These are phyloP conservation scores for Xylaria bambusicola DNA, from an alignment of 495 filamentous ascomycete genomes.

Conservation along the genomic window DNA sequence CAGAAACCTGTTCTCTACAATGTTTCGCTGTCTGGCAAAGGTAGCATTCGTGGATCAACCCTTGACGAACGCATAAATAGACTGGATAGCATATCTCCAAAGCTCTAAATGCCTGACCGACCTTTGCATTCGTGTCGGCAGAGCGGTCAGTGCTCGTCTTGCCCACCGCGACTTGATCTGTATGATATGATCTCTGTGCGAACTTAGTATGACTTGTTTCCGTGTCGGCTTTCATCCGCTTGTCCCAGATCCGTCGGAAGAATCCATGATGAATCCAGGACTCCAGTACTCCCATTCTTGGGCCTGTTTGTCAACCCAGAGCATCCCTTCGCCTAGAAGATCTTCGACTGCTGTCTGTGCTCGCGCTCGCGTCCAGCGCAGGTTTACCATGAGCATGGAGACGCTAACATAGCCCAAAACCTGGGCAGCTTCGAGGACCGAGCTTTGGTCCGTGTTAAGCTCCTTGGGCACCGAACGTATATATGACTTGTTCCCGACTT, in stretches of 20 bases:
- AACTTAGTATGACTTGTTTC: background rate
- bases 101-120: background rate
- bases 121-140: background rate
- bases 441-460: constrained; percentile 90
- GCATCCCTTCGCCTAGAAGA: constrained; percentile 83
- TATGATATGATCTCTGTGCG: too few species aligned
- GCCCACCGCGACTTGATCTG: background rate
- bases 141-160: background rate
- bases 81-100: background rate
- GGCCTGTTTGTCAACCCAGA: constrained; percentile 90
- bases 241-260: constrained; percentile 7
- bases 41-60: background rate
- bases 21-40: background rate
- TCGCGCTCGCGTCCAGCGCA: constrained; percentile 81
- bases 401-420: constrained; percentile 85
- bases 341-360: constrained; percentile 90
- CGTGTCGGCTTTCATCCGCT: constrained; percentile 17
- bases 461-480: constrained; percentile 95
- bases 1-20: background rate
- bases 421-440: constrained; percentile 83
- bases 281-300: constrained; percentile 96
- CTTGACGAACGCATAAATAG: too few species aligned
- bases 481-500: constrained; percentile 78
- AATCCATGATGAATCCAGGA: constrained; percentile 63
- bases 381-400: constrained; percentile 89